Conservation (phyloP, 208 protist species). For the Leishmania amazonensis region DNA sequence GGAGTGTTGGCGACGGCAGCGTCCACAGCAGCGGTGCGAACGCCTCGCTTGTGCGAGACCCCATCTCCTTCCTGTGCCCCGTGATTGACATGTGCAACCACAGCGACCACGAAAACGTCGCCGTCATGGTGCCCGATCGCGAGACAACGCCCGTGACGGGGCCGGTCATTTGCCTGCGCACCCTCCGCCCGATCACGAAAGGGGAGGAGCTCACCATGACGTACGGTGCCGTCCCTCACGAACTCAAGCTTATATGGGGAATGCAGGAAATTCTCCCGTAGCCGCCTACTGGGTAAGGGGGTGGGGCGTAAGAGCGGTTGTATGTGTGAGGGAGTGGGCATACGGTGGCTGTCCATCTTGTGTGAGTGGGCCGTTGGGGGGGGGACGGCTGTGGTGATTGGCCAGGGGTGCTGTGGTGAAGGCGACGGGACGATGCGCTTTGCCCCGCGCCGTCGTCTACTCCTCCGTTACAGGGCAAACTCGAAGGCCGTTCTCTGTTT, state of each 20-base stretch:
- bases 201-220: constrained; percentile 85
- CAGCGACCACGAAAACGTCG: constrained; percentile 79
- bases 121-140: constrained; percentile 70
- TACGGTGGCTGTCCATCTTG: background rate
- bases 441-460: background rate
- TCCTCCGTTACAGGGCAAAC: background rate
- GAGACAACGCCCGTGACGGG: constrained; percentile 29
- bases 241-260: constrained; percentile 79
- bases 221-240: constrained; percentile 60
- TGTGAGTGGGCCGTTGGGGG: background rate
- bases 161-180: constrained; percentile 70
- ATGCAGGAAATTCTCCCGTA: constrained; percentile 65
- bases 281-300: background rate
- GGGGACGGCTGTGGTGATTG: background rate
- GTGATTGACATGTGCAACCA: constrained; percentile 90
- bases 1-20: background rate
- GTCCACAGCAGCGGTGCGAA: background rate
- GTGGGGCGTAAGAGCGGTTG: background rate
- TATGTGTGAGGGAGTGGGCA: background rate
- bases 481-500: background rate
- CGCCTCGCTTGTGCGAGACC: constrained; percentile 49
- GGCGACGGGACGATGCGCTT: background rate
- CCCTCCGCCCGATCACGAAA: constrained; percentile 63
- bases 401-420: background rate
- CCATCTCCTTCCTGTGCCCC: constrained; percentile 80